phyloP scores from a whole-genome alignment of 805 yeast genomes.

The Cyberlindnera xylosilytica region DNA sequence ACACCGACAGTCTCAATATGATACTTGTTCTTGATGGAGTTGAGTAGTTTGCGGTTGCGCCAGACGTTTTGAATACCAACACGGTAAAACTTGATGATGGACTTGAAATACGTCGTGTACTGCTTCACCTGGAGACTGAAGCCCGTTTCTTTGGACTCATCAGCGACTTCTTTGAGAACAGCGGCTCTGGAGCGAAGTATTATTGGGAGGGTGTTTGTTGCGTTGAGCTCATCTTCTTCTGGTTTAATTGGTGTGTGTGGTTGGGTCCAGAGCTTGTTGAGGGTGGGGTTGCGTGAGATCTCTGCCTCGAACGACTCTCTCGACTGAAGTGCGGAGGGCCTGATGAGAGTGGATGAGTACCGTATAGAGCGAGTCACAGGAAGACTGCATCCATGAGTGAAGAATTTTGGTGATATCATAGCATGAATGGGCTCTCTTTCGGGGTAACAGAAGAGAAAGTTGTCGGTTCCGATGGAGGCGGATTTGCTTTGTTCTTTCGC shows the following conservation, averaged over 20 bases:
- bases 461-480: background rate
- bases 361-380: conserved; percentile 2
- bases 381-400: too few relatives aligned
- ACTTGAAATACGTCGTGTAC: conserved; percentile 41
- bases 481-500: background rate
- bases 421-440: too few relatives aligned
- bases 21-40: conserved; percentile 26
- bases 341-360: conserved; percentile 11
- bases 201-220: conserved; percentile 31
- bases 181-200: conserved; percentile 26
- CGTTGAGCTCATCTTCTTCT: conserved; percentile 24
- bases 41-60: conserved; percentile 36
- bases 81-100: conserved; percentile 50
- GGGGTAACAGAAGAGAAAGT: too few relatives aligned
- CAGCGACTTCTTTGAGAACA: conserved; percentile 28
- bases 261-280: conserved; percentile 13
- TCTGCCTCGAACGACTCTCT: conserved; percentile 7
- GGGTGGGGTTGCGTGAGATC: conserved; percentile 10
- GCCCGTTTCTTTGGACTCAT: conserved; percentile 26
- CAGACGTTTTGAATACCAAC: conserved; percentile 56
- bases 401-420: too few relatives aligned
- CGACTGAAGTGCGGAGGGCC: background rate
- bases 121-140: conserved; percentile 32
- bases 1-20: conserved; percentile 26
- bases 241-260: conserved; percentile 1